phyloP scores from a whole-genome alignment of 2,329 filamentous ascomycete species.

The Alternaria sp. region DNA sequence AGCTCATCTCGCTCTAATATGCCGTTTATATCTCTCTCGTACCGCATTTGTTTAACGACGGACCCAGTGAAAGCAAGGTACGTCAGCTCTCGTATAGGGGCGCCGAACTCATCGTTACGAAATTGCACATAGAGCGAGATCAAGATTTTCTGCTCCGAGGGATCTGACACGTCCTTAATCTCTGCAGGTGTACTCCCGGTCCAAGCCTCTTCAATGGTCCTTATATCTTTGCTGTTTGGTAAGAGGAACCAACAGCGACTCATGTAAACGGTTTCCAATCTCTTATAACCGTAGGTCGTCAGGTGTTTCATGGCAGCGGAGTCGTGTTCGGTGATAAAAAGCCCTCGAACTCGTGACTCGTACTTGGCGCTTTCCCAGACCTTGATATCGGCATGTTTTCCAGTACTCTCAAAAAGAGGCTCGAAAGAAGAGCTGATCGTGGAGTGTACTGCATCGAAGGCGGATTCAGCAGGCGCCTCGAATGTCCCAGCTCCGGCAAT shows the following conservation, averaged over 20 bases:
- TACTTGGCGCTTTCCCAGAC: constrained; percentile 2
- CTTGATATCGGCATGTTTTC: background rate
- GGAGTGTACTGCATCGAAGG: background rate
- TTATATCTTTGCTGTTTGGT: background rate
- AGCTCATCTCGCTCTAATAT: background rate
- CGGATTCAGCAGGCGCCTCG: background rate
- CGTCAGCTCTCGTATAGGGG: constrained; percentile 1
- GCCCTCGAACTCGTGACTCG: constrained; percentile 8
- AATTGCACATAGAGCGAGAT: constrained; percentile 1
- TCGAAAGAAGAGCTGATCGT: background rate
- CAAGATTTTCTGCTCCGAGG: background rate
- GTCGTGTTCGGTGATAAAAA: constrained; percentile 2
- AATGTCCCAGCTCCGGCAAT: background rate
- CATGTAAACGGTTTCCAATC: background rate
- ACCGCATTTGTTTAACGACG: no score
- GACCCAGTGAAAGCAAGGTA: background rate
- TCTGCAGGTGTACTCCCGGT: background rate
- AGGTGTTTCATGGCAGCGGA: background rate
- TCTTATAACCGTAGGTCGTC: background rate
- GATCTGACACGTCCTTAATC: background rate
- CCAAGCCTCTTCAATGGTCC: background rate
- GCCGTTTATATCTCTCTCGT: no score
- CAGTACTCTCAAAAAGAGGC: background rate
- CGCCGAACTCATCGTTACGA: background rate
- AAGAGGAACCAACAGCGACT: background rate